These are phyloP conservation scores for Chionographis japonica DNA, from an alignment of 106 monocot species.

Conservation along the genomic window DNA sequence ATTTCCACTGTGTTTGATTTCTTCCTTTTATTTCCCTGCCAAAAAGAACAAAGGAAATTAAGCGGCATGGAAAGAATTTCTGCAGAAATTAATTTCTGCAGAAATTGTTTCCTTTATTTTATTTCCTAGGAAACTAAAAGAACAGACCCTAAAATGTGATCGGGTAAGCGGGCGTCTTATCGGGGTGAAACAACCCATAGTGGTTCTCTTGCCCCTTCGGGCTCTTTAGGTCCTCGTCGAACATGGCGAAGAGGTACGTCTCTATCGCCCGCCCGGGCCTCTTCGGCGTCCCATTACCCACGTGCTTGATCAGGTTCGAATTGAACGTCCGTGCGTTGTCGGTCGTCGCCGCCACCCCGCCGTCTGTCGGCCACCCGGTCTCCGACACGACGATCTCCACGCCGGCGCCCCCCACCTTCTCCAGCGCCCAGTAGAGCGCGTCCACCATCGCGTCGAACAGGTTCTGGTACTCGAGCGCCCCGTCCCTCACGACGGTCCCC, in stretches of 20 bases:
- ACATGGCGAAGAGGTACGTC: conserved; percentile 52
- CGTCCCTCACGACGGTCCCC: conserved; percentile 23
- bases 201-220: conserved; percentile 13
- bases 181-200: conserved; percentile 24
- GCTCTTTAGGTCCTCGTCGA: conserved; percentile 36
- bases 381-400: conserved; percentile 47
- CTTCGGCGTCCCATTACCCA: conserved; percentile 37
- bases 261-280: conserved; percentile 22
- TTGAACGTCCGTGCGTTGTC: conserved; percentile 39
- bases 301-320: conserved; percentile 27
- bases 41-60: no score
- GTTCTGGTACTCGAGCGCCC: conserved; percentile 16
- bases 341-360: conserved; percentile 19
- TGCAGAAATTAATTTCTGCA: no score
- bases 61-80: no score
- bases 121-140: no score
- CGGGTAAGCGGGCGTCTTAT: conserved; percentile 1
- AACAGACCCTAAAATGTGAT: background rate
- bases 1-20: no score
- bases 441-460: conserved; percentile 53
- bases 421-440: conserved; percentile 44
- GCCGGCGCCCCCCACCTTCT: conserved; percentile 20
- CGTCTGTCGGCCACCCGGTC: conserved; percentile 61
- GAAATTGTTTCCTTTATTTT: no score
- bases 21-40: no score